Percentiles rank a stretch among this genome's conserved stretches.
Conservation (phyloP, 441 rosid genomes). For the Isatis lusitanica region DNA sequence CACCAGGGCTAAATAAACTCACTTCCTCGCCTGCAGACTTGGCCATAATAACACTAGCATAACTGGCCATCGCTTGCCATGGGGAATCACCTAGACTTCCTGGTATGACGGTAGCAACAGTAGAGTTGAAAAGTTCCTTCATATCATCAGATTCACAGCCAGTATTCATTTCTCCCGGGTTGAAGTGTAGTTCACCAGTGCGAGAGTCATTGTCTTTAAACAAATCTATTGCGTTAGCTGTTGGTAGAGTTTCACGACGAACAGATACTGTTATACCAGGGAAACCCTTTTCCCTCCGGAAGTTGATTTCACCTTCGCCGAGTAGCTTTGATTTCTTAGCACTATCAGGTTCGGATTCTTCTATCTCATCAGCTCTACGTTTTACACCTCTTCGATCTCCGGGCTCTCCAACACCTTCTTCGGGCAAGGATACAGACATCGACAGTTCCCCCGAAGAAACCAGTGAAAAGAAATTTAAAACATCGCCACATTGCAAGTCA, state of each 20-base stretch:
- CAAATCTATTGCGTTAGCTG: slow-evolving; percentile 51
- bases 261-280: slow-evolving; percentile 76
- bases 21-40: slow-evolving; percentile 41
- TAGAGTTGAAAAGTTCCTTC: slow-evolving; percentile 47
- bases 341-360: slow-evolving; percentile 49
- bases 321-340: slow-evolving; percentile 66
- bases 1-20: slow-evolving; percentile 46
- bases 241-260: slow-evolving; percentile 47
- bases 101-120: slow-evolving; percentile 42
- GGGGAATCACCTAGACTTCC: slow-evolving; percentile 47
- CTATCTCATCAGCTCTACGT: slow-evolving; percentile 67
- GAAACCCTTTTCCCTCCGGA: slow-evolving; percentile 93
- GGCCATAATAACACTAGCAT: slow-evolving; percentile 49
- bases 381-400: slow-evolving; percentile 80
- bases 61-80: slow-evolving; percentile 79
- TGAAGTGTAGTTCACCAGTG: slow-evolving; percentile 39
- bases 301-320: slow-evolving; percentile 70
- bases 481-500: slow-evolving; percentile 93
- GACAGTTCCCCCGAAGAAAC: slow-evolving; percentile 82
- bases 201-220: slow-evolving; percentile 50
- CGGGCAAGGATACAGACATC: slow-evolving; percentile 69
- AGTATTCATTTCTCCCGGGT: slow-evolving; percentile 33
- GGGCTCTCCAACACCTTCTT: slow-evolving; percentile 91
- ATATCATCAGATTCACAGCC: slow-evolving; percentile 43
- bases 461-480: slow-evolving; percentile 70